These are phyloP conservation scores for Fusarium praegraminearum DNA, from an alignment of 2,329 filamentous ascomycete genomes.

Conservation along the genomic window DNA sequence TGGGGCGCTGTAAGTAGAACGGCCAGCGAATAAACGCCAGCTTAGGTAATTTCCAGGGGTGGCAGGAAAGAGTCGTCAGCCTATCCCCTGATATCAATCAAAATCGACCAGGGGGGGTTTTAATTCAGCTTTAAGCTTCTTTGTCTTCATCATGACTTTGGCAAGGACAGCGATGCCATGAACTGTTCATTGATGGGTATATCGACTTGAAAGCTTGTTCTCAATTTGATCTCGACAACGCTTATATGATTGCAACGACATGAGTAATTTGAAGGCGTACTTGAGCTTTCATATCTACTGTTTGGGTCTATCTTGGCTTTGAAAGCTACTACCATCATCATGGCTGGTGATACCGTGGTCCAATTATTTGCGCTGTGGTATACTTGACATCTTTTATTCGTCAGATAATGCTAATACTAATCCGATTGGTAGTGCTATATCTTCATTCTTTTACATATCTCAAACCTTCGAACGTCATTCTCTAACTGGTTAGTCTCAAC, in stretches of 20 bases:
- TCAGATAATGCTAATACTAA: not conserved
- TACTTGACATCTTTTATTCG: not conserved
- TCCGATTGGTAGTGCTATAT: constrained; percentile 54
- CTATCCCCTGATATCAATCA: constrained; percentile 30
- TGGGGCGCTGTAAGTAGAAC: constrained; percentile 16
- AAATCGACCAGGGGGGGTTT: constrained; percentile 26
- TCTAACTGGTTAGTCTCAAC: constrained; percentile 57
- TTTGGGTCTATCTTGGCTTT: constrained; percentile 22
- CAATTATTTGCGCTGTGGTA: constrained; percentile 46
- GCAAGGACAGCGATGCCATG: not conserved
- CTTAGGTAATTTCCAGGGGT: constrained; percentile 41
- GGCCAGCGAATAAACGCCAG: constrained; percentile 1
- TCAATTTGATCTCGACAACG: not conserved
- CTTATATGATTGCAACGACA: constrained; percentile 21
- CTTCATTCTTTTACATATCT: constrained; percentile 63
- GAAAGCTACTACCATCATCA: constrained; percentile 25
- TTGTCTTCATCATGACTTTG: constrained; percentile 36
- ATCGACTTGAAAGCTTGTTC: not conserved
- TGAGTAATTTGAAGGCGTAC: constrained; percentile 20
- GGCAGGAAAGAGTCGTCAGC: constrained; percentile 30
- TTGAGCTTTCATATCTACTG: constrained; percentile 25
- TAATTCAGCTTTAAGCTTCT: not conserved
- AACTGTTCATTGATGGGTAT: constrained; percentile 1
- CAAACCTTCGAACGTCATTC: constrained; percentile 61
- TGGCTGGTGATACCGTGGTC: constrained; percentile 40